A percentile compares a stretch with the other conserved stretches of the same genome.
phyloP scores from a whole-genome alignment of 163 green algal genomes.

The Coccomyxa subellipsoidea region DNA sequence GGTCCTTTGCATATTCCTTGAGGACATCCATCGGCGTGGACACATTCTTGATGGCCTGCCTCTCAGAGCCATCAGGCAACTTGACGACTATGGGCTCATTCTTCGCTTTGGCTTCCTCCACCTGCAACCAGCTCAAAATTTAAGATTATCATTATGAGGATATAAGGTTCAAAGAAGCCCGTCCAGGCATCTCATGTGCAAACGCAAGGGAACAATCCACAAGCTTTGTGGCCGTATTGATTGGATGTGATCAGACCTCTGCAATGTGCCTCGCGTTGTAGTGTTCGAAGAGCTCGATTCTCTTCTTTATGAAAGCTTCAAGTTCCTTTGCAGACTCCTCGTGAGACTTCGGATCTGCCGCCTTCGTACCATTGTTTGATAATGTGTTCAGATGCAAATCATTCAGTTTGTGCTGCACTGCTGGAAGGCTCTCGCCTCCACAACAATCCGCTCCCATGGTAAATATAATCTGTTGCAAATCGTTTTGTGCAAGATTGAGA shows the following conservation, averaged over 20 bases:
- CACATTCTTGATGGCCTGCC: slow-evolving; percentile 64
- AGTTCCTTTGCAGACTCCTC: slow-evolving; percentile 47
- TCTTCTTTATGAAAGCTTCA: slow-evolving; percentile 76
- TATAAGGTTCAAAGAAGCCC: too few relatives aligned
- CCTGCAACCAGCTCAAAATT: not conserved
- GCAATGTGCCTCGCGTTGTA: slow-evolving; percentile 59
- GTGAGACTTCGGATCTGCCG: slow-evolving; percentile 12
- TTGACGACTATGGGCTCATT: slow-evolving; percentile 62
- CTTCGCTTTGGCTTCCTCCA: slow-evolving; percentile 61
- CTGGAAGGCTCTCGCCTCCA: not conserved
- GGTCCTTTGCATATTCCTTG: slow-evolving; percentile 74
- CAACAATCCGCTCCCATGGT: not conserved
- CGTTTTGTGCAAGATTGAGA: too few relatives aligned
- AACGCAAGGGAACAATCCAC: not conserved
- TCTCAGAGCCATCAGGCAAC: slow-evolving; percentile 72
- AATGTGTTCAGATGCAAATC: not conserved
- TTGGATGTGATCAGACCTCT: slow-evolving; percentile 6
- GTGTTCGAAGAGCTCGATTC: slow-evolving; percentile 88
- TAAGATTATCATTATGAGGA: too few relatives aligned
- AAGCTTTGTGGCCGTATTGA: not conserved
- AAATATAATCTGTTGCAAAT: too few relatives aligned
- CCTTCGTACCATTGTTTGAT: not conserved
- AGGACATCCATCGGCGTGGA: slow-evolving; percentile 95
- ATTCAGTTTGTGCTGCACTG: not conserved
- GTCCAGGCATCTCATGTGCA: too few relatives aligned